Base-by-base conservation (phyloP, 1,284 basidiomycete genomes). In the Rhodotorula sp. region DNA sequence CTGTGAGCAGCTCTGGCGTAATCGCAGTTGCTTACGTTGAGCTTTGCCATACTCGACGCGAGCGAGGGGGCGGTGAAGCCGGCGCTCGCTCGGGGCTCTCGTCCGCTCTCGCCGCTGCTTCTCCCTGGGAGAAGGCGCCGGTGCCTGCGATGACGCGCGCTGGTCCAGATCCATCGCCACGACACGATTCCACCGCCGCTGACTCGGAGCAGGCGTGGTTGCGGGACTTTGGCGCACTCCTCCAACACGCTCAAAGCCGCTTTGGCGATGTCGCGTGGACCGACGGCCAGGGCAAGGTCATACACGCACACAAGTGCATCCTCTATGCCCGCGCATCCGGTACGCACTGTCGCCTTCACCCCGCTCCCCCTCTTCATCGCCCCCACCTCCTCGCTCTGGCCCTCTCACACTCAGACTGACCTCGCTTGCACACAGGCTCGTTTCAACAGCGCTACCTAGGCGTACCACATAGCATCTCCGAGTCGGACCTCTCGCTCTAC, bases 181-280 rank as follows among this genome's bases (percentile, higher is more conserved):
- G n/a, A n/a, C n/a, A 4, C 10, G 36, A 17, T 44, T 21, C 34
- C 41, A 22, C 48, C 15, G 22, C 51, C 36, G 17, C 29, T 27
- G 32, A 41, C 32, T 71, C 70, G 21, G 44, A 64, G 46, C 39
- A 61, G 36, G 53, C 54, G 50, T 96, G 94, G 92, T 89, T 92
- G 78, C 81, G 83, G 46, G 89, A 96, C 83, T 86, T 97, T 21
- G 85, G 88, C 73, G 80, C 84, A 4, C 86, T 97, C 51, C 94
- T 92, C 81, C 85, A 86, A 73, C 85, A 89, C 70, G 89, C 94
- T 36, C 90, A 90, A 5, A 89, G 92, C 71, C 85, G 91, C 67
- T 96, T 93, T 80, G 90, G 91, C n/a, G 94, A 97, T 83, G 91
- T 97, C 64, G 88, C 91, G 27, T 97, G 94, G 94, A 82, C 83